Evolutionary conservation across 208 protist species (phyloP).

Genomic region (Herpetomonas samuelpessoai): DNA sequence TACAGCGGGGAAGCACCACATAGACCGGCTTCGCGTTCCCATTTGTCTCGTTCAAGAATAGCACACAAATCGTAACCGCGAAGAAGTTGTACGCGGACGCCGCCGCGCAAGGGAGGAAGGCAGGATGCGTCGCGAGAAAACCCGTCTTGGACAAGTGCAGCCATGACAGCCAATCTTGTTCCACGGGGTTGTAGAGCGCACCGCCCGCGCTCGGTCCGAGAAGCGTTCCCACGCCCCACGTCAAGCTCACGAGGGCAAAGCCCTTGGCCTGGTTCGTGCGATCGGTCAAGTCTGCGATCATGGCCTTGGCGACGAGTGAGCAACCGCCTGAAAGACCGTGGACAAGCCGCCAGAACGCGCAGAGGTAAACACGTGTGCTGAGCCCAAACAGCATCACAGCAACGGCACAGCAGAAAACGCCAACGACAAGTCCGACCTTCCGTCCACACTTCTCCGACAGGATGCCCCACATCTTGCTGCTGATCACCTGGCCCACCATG

Average conservation of each 20-base stretch:
- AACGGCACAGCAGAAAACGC: slow-evolving; percentile 23
- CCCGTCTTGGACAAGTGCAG: slow-evolving; percentile 12
- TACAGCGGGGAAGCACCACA: slow-evolving; percentile 9
- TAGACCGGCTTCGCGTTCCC: slow-evolving; percentile 24
- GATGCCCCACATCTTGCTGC: slow-evolving; percentile 32
- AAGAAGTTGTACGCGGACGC: slow-evolving; percentile 23
- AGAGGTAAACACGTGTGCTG: slow-evolving; percentile 30
- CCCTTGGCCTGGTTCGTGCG: slow-evolving; percentile 55
- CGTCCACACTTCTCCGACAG: slow-evolving; percentile 45
- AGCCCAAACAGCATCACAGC: slow-evolving; percentile 43
- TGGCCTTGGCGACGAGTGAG: slow-evolving; percentile 43
- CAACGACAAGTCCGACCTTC: slow-evolving; percentile 27
- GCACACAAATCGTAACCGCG: slow-evolving; percentile 1
- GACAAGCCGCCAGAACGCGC: slow-evolving; percentile 37
- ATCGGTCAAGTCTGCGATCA: slow-evolving; percentile 59
- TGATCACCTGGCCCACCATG: slow-evolving; percentile 56
- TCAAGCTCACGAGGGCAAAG: slow-evolving; percentile 95
- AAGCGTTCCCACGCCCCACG: slow-evolving; percentile 41
- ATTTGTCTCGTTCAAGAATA: slow-evolving; percentile 57
- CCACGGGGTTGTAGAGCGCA: slow-evolving; percentile 42
- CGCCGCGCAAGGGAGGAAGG: slow-evolving; percentile 30
- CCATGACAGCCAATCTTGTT: slow-evolving; percentile 6
- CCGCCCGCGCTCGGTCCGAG: slow-evolving; percentile 44
- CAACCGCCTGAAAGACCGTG: slow-evolving; percentile 46
- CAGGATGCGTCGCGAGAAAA: slow-evolving; percentile 31